Conservation (phyloP, 306 rosid genomes). For the Glycine latifolia region DNA sequence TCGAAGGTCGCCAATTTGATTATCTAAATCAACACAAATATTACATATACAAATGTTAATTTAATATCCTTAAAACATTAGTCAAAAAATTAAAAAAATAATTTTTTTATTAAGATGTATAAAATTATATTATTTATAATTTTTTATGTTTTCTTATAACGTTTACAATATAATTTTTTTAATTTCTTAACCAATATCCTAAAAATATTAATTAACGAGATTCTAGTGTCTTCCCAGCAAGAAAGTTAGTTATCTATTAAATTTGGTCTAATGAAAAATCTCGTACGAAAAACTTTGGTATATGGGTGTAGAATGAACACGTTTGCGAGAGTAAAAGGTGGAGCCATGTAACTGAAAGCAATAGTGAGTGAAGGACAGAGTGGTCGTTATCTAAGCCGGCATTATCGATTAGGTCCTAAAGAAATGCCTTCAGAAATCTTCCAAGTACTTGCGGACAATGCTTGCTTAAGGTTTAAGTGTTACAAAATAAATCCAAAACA, state of each 20-base stretch:
- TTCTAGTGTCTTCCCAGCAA: neutral
- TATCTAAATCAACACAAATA: neutral
- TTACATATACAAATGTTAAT: neutral
- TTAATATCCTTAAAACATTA: too few relatives aligned
- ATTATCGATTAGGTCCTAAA: constrained; percentile 44
- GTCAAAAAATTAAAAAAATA: too few relatives aligned
- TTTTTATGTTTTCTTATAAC: too few relatives aligned
- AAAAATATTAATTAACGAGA: too few relatives aligned
- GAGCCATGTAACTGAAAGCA: constrained; percentile 31
- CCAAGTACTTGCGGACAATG: constrained; percentile 24
- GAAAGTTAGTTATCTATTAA: neutral
- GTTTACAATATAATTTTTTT: too few relatives aligned
- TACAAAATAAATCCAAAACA: constrained; percentile 9
- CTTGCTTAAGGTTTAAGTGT: constrained; percentile 52
- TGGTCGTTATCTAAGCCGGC: constrained; percentile 53
- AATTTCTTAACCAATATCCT: too few relatives aligned
- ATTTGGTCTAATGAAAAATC: constrained; percentile 34
- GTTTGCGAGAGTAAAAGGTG: neutral
- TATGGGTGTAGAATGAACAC: neutral
- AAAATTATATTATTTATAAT: too few relatives aligned
- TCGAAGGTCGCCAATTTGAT: neutral
- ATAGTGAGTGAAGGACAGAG: constrained; percentile 48
- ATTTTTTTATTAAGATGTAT: too few relatives aligned
- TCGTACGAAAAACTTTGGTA: neutral
- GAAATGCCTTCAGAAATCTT: constrained; percentile 38